Evolutionary conservation across 23 red algal species (phyloP), one percentile per base, ranked within the genome.

Genomic region (Gracilaria gracilis): DNA sequence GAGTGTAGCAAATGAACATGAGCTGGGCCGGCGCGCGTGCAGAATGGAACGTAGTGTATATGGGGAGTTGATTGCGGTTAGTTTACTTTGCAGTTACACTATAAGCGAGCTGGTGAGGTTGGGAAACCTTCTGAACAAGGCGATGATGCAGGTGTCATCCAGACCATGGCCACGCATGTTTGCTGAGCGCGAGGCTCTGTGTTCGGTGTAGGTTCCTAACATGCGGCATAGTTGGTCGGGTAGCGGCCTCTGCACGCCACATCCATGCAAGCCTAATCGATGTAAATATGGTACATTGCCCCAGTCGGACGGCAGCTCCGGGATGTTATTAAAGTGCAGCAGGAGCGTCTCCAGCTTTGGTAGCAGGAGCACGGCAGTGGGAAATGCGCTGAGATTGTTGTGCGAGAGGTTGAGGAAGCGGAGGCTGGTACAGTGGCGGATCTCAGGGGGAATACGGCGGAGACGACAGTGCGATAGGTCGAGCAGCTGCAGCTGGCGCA

Each of bases 141-240:
- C 49, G 50, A 65, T 27, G 35, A 87, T 57, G 62, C 34, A 49
- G 67, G 65, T 50, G 33, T 57, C 57, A 55, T 87, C 61, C n/a
- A 87, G 48, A 40, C 48, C 35, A 28, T 87, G 55, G 0, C 66
- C 48, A 13, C 62, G 83, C 17, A 87, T 23, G 51, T 87, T 87
- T 16, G 83, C 83, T n/a, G 61, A 72, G 38, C 83, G 83, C 28
- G 46, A 46, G 23, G 54, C 36, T 31, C 66, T 54, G 23, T 54
- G 61, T 29, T 87, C 65, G 5, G 83, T 87, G 33, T 71, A 65
- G 57, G 83, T 87, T 44, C 65, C 62, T 53, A 87, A 75, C 38
- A 87, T 71, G 65, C 67, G 62, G 67, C 83, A 87, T 14, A 87
- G 83, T 58, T 87, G 61, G 48, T 87, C 65, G 62, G 83, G 83